A percentile compares a stretch with the other conserved stretches of the same genome.
Conservation (phyloP, 495 filamentous ascomycete species). For the Halenospora varia region DNA sequence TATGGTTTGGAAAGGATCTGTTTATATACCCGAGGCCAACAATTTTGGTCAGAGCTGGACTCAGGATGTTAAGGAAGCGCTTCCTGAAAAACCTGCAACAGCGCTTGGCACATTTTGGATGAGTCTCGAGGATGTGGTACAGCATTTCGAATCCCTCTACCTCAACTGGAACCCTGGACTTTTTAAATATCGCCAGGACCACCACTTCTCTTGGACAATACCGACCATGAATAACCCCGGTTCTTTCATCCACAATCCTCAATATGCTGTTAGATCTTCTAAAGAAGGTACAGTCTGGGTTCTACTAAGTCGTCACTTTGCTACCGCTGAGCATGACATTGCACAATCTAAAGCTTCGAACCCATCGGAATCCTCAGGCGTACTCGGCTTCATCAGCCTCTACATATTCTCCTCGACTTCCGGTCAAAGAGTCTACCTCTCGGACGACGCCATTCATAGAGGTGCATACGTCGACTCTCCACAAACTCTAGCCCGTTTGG, state of each 20-base stretch:
- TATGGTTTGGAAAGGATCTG: conserved; percentile 56
- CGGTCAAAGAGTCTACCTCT: conserved; percentile 71
- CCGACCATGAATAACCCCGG: conserved; percentile 50
- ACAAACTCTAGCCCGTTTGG: conserved; percentile 79
- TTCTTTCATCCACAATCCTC: conserved; percentile 75
- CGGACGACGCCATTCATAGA: conserved; percentile 60
- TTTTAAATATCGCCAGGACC: conserved; percentile 76
- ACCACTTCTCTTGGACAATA: conserved; percentile 87
- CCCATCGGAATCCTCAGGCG: conserved; percentile 36
- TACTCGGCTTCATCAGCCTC: conserved; percentile 77
- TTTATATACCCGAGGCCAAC: background rate
- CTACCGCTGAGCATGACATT: conserved; percentile 42
- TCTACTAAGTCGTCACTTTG: conserved; percentile 80
- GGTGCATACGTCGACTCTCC: conserved; percentile 91
- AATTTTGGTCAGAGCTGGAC: conserved; percentile 4
- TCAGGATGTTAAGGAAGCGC: conserved; percentile 10
- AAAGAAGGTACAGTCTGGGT: conserved; percentile 70
- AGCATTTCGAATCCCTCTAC: conserved; percentile 92
- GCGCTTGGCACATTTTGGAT: conserved; percentile 88
- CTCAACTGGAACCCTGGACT: conserved; percentile 94
- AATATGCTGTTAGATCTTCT: conserved; percentile 64
- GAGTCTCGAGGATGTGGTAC: conserved; percentile 73
- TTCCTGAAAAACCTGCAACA: conserved; percentile 2
- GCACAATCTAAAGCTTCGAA: conserved; percentile 28
- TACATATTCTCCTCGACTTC: conserved; percentile 64